phyloP scores from a whole-genome alignment of 2,329 filamentous ascomycete species.

The Rhynchosporium agropyri region DNA sequence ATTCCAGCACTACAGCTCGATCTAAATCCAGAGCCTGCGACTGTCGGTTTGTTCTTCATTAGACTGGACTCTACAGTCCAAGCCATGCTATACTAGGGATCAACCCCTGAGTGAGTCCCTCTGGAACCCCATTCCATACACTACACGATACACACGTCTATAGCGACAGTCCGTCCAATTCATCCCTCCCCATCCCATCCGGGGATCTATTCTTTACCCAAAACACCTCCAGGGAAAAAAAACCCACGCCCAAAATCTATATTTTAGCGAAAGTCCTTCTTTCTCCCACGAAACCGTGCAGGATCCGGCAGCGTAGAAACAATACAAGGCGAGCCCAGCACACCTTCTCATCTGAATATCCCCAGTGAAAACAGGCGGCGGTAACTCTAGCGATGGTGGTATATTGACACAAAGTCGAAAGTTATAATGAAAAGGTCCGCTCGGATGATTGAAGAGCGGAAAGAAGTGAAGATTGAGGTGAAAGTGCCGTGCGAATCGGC shows the following conservation, averaged over 20 bases:
- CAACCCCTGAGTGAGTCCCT: background rate
- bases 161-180: conserved; percentile 30
- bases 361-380: conserved; percentile 30
- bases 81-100: background rate
- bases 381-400: conserved; percentile 43
- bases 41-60: conserved; percentile 4
- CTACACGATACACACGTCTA: conserved; percentile 29
- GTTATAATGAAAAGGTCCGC: conserved; percentile 14
- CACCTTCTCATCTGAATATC: conserved; percentile 30
- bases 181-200: background rate
- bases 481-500: conserved; percentile 22
- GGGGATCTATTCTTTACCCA: conserved; percentile 20
- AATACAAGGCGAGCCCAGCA: conserved; percentile 39
- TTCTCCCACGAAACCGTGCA: conserved; percentile 8
- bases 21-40: conserved; percentile 5
- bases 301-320: conserved; percentile 18
- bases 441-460: conserved; percentile 2
- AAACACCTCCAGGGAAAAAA: conserved; percentile 14
- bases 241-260: conserved; percentile 30
- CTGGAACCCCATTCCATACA: background rate
- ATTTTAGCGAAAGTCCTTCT: conserved; percentile 28
- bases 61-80: conserved; percentile 5
- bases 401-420: conserved; percentile 30
- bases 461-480: conserved; percentile 26
- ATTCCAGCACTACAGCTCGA: conserved; percentile 5